Conservation (phyloP, 2,329 filamentous ascomycete species). For the Cladosporium sphaerospermum region DNA sequence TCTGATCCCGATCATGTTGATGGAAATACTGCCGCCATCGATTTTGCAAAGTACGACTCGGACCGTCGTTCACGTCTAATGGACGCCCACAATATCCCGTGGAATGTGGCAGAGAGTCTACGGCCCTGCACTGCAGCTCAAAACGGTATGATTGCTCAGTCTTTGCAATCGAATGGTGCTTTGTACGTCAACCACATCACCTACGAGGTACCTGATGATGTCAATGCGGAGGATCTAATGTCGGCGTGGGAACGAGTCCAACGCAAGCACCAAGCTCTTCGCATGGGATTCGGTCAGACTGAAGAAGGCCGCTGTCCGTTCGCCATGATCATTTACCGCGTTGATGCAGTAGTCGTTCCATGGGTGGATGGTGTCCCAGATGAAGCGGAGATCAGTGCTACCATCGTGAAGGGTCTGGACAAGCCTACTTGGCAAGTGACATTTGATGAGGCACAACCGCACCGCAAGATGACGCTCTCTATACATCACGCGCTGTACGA, state of each 20-base stretch:
- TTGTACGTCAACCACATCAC: conserved; percentile 72
- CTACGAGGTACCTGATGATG: conserved; percentile 42
- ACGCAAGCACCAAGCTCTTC: conserved; percentile 61
- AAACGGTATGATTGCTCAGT: conserved; percentile 71
- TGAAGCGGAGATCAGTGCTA: background rate
- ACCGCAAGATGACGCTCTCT: conserved; percentile 41
- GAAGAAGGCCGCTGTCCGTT: conserved; percentile 58
- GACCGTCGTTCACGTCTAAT: conserved; percentile 34
- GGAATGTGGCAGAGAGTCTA: conserved; percentile 45
- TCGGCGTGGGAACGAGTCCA: conserved; percentile 55
- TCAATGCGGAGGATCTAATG: conserved; percentile 40
- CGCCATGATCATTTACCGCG: conserved; percentile 63
- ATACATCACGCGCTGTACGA: conserved; percentile 84
- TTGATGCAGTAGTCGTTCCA: conserved; percentile 12
- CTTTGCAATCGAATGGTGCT: conserved; percentile 57
- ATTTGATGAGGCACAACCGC: conserved; percentile 34
- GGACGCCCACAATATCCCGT: conserved; percentile 1
- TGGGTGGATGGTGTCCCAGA: background rate
- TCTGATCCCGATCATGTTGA: background rate
- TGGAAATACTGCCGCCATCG: conserved; percentile 28
- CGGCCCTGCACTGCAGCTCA: conserved; percentile 77
- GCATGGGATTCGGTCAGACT: conserved; percentile 64
- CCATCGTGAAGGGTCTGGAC: conserved; percentile 43
- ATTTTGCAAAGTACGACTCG: conserved; percentile 49
- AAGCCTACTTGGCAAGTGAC: conserved; percentile 58